These are phyloP conservation scores for Leishmania major DNA, from an alignment of 208 protist genomes.

Conservation along the genomic window DNA sequence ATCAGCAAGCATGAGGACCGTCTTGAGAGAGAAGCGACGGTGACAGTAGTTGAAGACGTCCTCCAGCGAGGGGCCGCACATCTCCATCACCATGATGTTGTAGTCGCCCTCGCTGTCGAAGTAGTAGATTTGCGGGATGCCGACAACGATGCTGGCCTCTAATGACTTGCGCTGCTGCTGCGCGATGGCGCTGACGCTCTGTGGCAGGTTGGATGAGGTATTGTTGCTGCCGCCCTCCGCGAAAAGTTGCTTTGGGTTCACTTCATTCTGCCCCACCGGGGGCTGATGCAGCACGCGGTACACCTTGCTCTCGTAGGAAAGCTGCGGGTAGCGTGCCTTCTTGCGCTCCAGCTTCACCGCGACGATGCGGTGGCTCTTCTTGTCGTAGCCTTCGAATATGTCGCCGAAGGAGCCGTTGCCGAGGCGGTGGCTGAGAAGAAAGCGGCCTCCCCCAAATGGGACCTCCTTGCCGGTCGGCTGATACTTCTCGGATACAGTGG, in stretches of 20 bases:
- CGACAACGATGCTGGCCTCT: slow-evolving; percentile 49
- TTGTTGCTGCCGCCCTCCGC: neutral
- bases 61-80: slow-evolving; percentile 89
- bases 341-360: slow-evolving; percentile 93
- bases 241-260: slow-evolving; percentile 27
- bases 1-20: slow-evolving; percentile 99
- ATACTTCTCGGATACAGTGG: slow-evolving; percentile 4
- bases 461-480: slow-evolving; percentile 44
- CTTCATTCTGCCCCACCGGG: slow-evolving; percentile 39
- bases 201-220: neutral
- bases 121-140: slow-evolving; percentile 97
- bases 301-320: slow-evolving; percentile 96
- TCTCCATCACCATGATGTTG: slow-evolving; percentile 96
- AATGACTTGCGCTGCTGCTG: neutral
- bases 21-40: slow-evolving; percentile 98
- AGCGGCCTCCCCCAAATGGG: slow-evolving; percentile 61
- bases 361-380: slow-evolving; percentile 41
- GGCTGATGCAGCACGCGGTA: slow-evolving; percentile 82
- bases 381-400: slow-evolving; percentile 95
- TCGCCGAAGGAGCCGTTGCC: slow-evolving; percentile 98
- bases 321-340: slow-evolving; percentile 92
- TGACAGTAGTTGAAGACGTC: slow-evolving; percentile 93
- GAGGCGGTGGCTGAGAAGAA: slow-evolving; percentile 75
- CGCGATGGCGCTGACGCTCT: neutral
- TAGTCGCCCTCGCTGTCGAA: slow-evolving; percentile 97